A percentile compares a stretch with the other conserved stretches of the same genome.
These are phyloP conservation scores for Rhytidhysteron rufulum DNA, from an alignment of 2,329 filamentous ascomycete species.

Conservation along the genomic window DNA sequence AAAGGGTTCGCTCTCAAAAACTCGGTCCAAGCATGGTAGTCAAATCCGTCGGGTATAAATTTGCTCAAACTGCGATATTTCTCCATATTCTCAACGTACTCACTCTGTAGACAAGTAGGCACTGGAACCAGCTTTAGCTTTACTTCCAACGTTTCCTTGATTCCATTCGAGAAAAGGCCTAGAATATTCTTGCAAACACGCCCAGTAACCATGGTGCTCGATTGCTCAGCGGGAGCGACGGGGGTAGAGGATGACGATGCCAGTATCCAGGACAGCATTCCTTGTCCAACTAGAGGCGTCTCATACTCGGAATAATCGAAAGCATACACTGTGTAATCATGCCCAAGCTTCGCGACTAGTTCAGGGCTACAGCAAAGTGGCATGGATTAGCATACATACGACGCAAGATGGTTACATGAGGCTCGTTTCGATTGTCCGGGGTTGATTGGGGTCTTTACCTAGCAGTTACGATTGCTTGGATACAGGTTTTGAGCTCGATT, in stretches of 20 bases:
- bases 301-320: constrained; percentile 96
- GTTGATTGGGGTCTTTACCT: no score
- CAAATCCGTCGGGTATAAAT: constrained; percentile 57
- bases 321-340: constrained; percentile 95
- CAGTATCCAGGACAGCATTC: constrained; percentile 84
- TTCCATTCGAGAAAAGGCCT: constrained; percentile 76
- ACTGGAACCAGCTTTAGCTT: constrained; percentile 82
- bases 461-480: constrained; percentile 71
- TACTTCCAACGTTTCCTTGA: constrained; percentile 87
- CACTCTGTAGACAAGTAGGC: constrained; percentile 58
- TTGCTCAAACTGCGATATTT: constrained; percentile 57
- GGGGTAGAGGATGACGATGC: constrained; percentile 56
- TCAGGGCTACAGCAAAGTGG: constrained; percentile 70
- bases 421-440: no score
- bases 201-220: constrained; percentile 75
- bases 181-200: constrained; percentile 83
- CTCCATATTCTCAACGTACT: constrained; percentile 60
- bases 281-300: constrained; percentile 88
- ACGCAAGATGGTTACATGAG: no score
- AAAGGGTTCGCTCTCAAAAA: constrained; percentile 69
- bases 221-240: constrained; percentile 54
- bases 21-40: constrained; percentile 72
- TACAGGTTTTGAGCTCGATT: constrained; percentile 80
- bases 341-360: constrained; percentile 66
- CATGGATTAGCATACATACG: no score